Conservation (phyloP, 2,329 filamentous ascomycete species). For the Shiraia sp. region DNA sequence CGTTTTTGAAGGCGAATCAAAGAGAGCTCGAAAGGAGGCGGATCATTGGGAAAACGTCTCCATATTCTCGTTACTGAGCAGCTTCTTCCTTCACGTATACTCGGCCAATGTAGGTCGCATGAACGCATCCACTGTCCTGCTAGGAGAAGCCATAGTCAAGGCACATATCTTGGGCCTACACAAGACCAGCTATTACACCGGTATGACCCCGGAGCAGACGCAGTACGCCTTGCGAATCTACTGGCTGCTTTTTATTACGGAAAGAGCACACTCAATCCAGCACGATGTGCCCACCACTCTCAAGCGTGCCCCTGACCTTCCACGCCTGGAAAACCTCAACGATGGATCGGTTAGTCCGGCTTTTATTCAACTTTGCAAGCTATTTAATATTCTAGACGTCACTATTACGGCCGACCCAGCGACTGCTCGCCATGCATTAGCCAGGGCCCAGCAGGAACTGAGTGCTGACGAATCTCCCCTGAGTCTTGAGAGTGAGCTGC, state of each 20-base stretch:
- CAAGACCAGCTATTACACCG: conserved; percentile 28
- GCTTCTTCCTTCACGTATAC: conserved; percentile 42
- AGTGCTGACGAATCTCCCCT: conserved; percentile 32
- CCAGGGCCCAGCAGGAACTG: conserved; percentile 38
- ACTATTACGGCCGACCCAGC: conserved; percentile 40
- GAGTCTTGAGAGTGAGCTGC: conserved; percentile 39
- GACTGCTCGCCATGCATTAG: conserved; percentile 32
- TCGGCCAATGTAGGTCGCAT: conserved; percentile 42
- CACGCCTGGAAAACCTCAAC: conserved; percentile 31
- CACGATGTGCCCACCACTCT: conserved; percentile 40
- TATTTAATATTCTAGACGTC: conserved; percentile 40
- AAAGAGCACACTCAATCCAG: conserved; percentile 41
- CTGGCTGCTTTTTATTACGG: conserved; percentile 43
- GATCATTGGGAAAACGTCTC: conserved; percentile 39
- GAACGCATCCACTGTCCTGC: conserved; percentile 35
- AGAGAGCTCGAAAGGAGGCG: conserved; percentile 27
- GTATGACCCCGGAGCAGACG: conserved; percentile 27
- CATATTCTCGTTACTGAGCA: conserved; percentile 32
- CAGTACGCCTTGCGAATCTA: conserved; percentile 39
- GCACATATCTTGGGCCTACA: conserved; percentile 40
- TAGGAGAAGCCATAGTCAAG: conserved; percentile 40
- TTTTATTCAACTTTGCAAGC: conserved; percentile 39
- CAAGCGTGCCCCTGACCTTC: conserved; percentile 34
- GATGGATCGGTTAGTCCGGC: conserved; percentile 38
- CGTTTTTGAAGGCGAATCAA: conserved; percentile 36